These are phyloP conservation scores for Leccinellum albellum DNA, from an alignment of 768 basidiomycete species.

Conservation along the genomic window DNA sequence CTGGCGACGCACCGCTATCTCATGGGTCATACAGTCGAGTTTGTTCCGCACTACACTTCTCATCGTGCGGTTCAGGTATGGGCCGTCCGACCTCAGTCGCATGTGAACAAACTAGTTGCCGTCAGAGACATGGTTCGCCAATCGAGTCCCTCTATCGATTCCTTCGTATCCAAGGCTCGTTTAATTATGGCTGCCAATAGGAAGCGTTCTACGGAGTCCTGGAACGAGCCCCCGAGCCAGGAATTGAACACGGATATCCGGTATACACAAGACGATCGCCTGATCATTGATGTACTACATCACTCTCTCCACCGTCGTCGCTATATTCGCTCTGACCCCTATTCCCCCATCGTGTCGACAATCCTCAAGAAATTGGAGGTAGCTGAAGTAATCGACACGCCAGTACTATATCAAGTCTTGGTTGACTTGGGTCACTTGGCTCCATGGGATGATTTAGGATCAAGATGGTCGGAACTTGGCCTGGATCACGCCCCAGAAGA, in stretches of 20 bases:
- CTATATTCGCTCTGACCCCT: conserved; percentile 60
- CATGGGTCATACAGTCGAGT: conserved; percentile 51
- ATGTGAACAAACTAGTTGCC: conserved; percentile 48
- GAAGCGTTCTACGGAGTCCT: conserved; percentile 28
- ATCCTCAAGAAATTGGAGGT: conserved; percentile 58
- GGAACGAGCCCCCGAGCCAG: conserved; percentile 29
- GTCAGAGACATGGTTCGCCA: conserved; percentile 48
- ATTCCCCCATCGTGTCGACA: conserved; percentile 43
- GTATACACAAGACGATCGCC: conserved; percentile 53
- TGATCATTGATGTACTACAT: conserved; percentile 57
- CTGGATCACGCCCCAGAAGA: conserved; percentile 21
- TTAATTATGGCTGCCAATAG: conserved; percentile 37
- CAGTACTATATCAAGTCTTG: conserved; percentile 45
- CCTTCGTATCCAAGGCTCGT: conserved; percentile 51
- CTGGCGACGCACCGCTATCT: conserved; percentile 61
- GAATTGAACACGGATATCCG: conserved; percentile 20
- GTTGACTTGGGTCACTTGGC: conserved; percentile 69
- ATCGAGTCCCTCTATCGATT: conserved; percentile 37
- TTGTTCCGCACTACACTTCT: conserved; percentile 42
- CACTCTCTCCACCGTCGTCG: conserved; percentile 48
- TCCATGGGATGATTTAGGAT: conserved; percentile 74
- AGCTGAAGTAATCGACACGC: conserved; percentile 27
- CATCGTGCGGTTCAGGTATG: conserved; percentile 53
- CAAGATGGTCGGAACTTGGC: conserved; percentile 35
- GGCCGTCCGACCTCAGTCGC: conserved; percentile 56